Base-by-base conservation (phyloP, 495 filamentous ascomycete species). In the Hyphodiscus hymeniophilus region DNA sequence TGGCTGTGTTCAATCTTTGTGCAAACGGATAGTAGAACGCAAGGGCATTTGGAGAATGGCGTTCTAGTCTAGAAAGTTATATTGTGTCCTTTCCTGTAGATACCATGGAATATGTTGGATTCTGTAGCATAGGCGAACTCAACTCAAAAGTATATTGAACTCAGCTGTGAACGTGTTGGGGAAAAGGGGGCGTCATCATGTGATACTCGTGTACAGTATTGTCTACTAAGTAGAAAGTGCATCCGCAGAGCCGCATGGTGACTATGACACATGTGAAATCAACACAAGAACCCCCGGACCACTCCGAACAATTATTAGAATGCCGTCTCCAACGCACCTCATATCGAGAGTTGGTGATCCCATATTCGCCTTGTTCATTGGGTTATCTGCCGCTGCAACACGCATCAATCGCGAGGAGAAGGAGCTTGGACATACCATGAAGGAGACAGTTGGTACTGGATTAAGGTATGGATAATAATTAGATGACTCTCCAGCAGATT, bases 341-440 rank as follows among this genome's bases (percentile, higher is more conserved):
- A 76, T 79, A 34, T 77, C 74, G 51, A 90, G 87, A 63, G 57
- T 77, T 40, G 79, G 76, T 17, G 92, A 98, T 60, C 92, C 91
- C 16, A 58, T 95, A 52, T 98, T 96, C 61, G 92, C 89, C 33
- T 51, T 94, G 33, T 64, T 76, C 42, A 91, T 96, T 59, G 92
- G 84, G 10, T 42, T 77, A 12, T 69, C 73, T 17, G 83, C 84
- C 1, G 79, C 82, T 8, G 68, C 66, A n/a, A 66, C 74, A 22
- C 71, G 84, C 51, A 82, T 98, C 62, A 85, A 81, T 54, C 84
- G 89, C 20, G 92, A 97, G 59, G 85, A 92, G 60, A 79, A 74
- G 51, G 85, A 86, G 50, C 75, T 79, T 43, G 82, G 81, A 35
- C 72, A 59, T 45, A 74, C 61, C 13, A 70, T 67, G 7, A 57